phyloP scores from a whole-genome alignment of 306 rosid species.

The Abrus precatorius region DNA sequence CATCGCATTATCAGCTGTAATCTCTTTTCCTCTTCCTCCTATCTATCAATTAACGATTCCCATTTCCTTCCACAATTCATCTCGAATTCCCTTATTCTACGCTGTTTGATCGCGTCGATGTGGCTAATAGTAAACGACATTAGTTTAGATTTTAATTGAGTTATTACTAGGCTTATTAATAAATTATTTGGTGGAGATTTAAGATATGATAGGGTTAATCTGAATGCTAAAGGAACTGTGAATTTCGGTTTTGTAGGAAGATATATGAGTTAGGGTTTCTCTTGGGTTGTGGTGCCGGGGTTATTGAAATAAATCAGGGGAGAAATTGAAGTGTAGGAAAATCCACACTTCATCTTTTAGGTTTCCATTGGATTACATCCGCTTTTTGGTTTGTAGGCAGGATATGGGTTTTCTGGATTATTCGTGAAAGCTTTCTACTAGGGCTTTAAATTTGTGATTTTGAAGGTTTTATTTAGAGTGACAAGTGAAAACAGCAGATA shows the following conservation, averaged over 20 bases:
- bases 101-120: constrained; percentile 31
- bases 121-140: not conserved
- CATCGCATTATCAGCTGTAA: constrained; percentile 64
- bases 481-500: constrained; percentile 16
- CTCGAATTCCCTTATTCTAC: not conserved
- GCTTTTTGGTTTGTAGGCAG: constrained; percentile 9
- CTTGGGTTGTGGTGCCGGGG: not conserved
- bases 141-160: constrained; percentile 21
- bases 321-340: constrained; percentile 20
- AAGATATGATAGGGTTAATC: not conserved
- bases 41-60: not conserved
- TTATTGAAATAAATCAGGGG: not conserved
- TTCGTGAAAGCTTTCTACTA: not conserved
- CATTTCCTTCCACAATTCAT: not conserved
- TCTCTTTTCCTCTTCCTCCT: not conserved
- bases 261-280: constrained; percentile 2
- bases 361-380: not conserved
- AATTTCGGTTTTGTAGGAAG: not conserved
- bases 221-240: constrained; percentile 21
- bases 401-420: constrained; percentile 4
- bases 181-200: not conserved
- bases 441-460: not conserved
- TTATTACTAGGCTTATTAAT: not conserved
- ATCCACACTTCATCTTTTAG: constrained; percentile 13
- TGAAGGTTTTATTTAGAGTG: constrained; percentile 7